Conservation (phyloP, 179 eudicot species). For the Nepenthes alata region DNA sequence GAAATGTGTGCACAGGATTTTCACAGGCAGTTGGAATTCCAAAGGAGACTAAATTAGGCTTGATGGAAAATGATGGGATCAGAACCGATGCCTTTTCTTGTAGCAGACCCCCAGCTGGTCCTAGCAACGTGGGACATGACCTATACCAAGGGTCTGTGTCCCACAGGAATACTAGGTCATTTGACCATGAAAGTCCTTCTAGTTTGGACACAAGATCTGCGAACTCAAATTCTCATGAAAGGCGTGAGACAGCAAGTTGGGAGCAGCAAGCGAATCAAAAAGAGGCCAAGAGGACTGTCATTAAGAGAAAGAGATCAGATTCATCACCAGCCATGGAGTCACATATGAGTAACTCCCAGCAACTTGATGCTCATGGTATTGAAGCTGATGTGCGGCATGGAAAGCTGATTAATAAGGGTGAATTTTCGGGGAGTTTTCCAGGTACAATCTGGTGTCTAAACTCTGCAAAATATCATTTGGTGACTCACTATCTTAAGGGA, state of each 20-base stretch:
- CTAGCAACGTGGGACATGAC: conserved; percentile 46
- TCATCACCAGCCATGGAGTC: conserved; percentile 27
- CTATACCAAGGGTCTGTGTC: conserved; percentile 51
- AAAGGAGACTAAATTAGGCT: conserved; percentile 37
- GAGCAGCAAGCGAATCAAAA: conserved; percentile 49
- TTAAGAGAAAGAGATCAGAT: conserved; percentile 58
- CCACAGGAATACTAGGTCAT: conserved; percentile 43
- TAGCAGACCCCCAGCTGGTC: conserved; percentile 43
- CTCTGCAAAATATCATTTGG: background rate
- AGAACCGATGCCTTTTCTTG: conserved; percentile 36
- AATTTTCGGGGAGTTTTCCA: conserved; percentile 32
- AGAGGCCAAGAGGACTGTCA: conserved; percentile 30
- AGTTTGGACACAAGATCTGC: conserved; percentile 63
- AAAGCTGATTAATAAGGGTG: conserved; percentile 28
- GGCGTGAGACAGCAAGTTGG: conserved; percentile 47
- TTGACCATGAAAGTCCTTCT: conserved; percentile 68
- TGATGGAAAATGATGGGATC: conserved; percentile 38
- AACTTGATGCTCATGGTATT: conserved; percentile 24
- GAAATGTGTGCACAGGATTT: conserved; percentile 31
- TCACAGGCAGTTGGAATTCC: conserved; percentile 41
- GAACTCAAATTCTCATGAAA: conserved; percentile 50
- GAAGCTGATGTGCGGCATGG: conserved; percentile 29
- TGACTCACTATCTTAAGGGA: background rate
- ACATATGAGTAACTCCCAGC: conserved; percentile 32
- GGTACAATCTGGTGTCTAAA: conserved; percentile 11